Evolutionary conservation across 1,284 basidiomycete genomes (phyloP).

Genomic region (Pterulicium gracile): DNA sequence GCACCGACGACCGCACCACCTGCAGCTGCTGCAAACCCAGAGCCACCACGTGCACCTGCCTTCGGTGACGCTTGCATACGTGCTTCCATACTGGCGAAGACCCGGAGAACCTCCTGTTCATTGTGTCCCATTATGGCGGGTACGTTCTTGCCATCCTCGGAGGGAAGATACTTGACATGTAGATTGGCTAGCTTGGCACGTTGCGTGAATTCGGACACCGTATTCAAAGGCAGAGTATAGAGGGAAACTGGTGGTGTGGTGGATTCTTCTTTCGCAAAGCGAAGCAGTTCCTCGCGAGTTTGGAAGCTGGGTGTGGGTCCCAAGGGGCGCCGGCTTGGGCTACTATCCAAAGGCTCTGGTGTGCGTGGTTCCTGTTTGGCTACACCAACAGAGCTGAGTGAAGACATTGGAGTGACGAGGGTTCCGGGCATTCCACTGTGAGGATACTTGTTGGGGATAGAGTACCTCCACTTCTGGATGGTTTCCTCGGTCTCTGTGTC

Average conservation of each 20-base stretch:
- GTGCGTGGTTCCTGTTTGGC: conserved; percentile 2
- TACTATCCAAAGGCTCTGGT: neutral
- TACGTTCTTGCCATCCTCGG: neutral
- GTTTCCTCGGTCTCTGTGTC: neutral
- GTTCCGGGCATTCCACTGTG: neutral
- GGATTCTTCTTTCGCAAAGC: neutral
- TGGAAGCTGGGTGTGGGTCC: neutral
- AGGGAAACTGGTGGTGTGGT: neutral
- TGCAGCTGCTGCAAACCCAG: conserved; percentile 19
- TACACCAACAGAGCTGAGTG: neutral
- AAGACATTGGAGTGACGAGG: neutral
- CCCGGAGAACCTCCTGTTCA: neutral
- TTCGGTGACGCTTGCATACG: conserved; percentile 5
- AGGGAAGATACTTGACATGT: neutral
- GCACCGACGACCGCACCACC: conserved; percentile 26
- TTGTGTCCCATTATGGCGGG: neutral
- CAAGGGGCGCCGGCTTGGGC: neutral
- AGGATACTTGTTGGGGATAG: conserved; percentile 12
- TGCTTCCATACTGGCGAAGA: neutral
- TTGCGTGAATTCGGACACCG: neutral
- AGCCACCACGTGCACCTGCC: neutral
- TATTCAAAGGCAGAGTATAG: neutral
- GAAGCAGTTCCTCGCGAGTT: neutral
- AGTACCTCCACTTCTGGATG: neutral
- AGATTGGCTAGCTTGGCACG: neutral